Evolutionary conservation across 768 basidiomycete species (phyloP), one percentile per base, ranked within the genome.

Genomic region (Suillus subluteus): DNA sequence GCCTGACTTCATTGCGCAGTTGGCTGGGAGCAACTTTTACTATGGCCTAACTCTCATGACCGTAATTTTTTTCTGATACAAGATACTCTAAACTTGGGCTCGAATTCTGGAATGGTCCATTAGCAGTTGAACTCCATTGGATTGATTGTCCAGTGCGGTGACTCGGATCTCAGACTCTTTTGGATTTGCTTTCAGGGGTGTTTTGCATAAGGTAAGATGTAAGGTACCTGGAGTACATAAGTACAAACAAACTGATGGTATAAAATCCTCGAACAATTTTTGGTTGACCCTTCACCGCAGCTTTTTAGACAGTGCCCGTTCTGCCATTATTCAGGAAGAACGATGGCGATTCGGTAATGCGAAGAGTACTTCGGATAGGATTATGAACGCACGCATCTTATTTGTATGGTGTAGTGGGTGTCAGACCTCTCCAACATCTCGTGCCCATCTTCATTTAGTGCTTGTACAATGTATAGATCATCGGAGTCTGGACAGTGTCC

Each of bases 261-360:
- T 74, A 76, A 73, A 73, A 9, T 26, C 26, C 4, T 16, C 4
- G 0, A 16, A 5, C 23, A 15, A 26, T 63, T 62, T 41, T 46
- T 37, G 15, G 21, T 4, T 23, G 12, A 32, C 0, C 38, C 9
- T 62, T 65, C 65, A 75, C 80, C 86, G 88, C 88, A 82, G 77
- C 88, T 86, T 83, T 76, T 74, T 85, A 89, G 89, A 90, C 88
- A 90, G 88, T 90, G 84, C 88, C 88, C 85, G 83, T 80, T 83
- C 83, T 79, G 76, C 74, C 75, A 66, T 73, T 65, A 63, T 67
- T 67, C 67, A 86, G 78, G 79, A 72, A 71, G 83, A 82, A 78
- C 83, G 86, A 79, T 7, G 88, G 88, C 86, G 88, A 90, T 90
- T 86, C 81, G 82, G 88, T 83, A 66, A 73, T 84, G 89, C 88